Conservation (phyloP, 106 monocot genomes). For the Narthecium ossifragum region DNA sequence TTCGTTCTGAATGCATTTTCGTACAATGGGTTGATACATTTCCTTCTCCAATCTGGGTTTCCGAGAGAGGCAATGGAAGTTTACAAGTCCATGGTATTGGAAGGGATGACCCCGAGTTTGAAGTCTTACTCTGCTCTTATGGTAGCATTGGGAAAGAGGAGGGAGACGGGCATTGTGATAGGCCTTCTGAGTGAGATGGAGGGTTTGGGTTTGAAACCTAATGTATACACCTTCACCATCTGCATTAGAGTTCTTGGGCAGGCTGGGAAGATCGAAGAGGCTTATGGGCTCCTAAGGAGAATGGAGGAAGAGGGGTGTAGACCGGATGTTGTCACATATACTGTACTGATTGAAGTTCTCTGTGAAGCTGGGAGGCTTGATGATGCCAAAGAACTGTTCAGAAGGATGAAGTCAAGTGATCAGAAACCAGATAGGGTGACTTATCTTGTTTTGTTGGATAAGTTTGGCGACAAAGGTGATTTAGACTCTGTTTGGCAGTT, state of each 20-base stretch:
- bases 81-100: slow-evolving; percentile 62
- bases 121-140: slow-evolving; percentile 90
- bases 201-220: slow-evolving; percentile 59
- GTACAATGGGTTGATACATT: slow-evolving; percentile 82
- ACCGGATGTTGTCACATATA: slow-evolving; percentile 90
- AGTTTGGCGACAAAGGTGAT: slow-evolving; percentile 77
- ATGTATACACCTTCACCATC: slow-evolving; percentile 93
- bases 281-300: slow-evolving; percentile 44
- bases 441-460: slow-evolving; percentile 75
- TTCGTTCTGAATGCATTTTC: slow-evolving; percentile 73
- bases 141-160: slow-evolving; percentile 77
- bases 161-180: slow-evolving; percentile 46
- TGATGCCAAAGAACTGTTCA: slow-evolving; percentile 66
- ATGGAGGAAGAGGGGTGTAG: slow-evolving; percentile 72
- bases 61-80: slow-evolving; percentile 56
- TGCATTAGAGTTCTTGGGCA: slow-evolving; percentile 81
- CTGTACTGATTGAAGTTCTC: slow-evolving; percentile 71
- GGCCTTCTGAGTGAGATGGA: slow-evolving; percentile 73
- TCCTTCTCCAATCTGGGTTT: slow-evolving; percentile 62
- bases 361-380: slow-evolving; percentile 55
- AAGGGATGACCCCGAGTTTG: slow-evolving; percentile 64
- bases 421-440: slow-evolving; percentile 82
- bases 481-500: slow-evolving; percentile 44
- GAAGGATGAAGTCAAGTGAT: slow-evolving; percentile 57
- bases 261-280: slow-evolving; percentile 57